Evolutionary conservation across 225 moss, liverwort and hornwort species (phyloP).

Genomic region (Marchantia paleacea): DNA sequence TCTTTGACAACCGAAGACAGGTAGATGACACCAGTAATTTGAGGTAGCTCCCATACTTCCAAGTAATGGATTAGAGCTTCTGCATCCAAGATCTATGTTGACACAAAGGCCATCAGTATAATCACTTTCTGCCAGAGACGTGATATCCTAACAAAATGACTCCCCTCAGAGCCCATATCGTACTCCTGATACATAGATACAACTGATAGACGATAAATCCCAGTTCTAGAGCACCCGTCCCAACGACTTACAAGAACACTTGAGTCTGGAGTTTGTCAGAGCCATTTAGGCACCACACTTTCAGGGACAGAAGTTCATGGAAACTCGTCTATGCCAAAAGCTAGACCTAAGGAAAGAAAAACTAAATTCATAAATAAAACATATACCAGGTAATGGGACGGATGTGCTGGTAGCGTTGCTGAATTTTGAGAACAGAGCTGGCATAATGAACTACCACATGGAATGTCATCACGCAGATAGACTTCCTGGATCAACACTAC

Average conservation of each 20-base stretch:
- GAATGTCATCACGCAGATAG: constrained; percentile 51
- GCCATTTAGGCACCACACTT: background rate
- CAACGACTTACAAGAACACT: background rate
- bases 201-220: background rate
- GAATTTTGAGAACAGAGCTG: constrained; percentile 34
- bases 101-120: background rate
- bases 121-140: background rate
- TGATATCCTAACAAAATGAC: too few species aligned
- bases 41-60: constrained; percentile 53
- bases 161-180: background rate
- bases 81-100: constrained; percentile 41
- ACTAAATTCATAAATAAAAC: background rate
- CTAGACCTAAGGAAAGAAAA: background rate
- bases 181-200: background rate
- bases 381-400: constrained; percentile 47
- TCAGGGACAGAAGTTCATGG: background rate
- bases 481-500: constrained; percentile 37
- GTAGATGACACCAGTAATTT: constrained; percentile 44
- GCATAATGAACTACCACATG: constrained; percentile 48
- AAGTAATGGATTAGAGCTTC: constrained; percentile 43
- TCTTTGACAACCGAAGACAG: constrained; percentile 46
- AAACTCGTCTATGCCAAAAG: background rate
- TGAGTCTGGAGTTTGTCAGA: background rate
- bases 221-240: background rate
- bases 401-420: constrained; percentile 31